These are phyloP conservation scores for Podospora pseudocomata DNA, from an alignment of 495 filamentous ascomycete species.

Conservation along the genomic window DNA sequence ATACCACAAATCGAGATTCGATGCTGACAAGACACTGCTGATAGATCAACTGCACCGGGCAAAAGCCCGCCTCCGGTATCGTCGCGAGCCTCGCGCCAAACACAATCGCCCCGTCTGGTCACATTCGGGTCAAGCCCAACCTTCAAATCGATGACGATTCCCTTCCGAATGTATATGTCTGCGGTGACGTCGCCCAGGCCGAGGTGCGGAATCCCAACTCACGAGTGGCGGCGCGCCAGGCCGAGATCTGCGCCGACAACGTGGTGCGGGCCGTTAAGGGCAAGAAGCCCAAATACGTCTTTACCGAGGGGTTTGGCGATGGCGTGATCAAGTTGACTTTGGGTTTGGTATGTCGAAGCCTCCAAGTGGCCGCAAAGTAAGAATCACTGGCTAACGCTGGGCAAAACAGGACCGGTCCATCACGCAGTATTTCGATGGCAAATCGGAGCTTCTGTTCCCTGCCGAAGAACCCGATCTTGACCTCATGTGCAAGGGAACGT, in stretches of 20 bases:
- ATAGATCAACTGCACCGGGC: conserved; percentile 34
- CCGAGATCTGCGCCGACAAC: conserved; percentile 30
- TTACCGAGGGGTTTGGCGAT: conserved; percentile 24
- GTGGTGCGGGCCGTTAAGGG: conserved; percentile 20
- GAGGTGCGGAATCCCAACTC: conserved; percentile 27
- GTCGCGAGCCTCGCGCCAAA: conserved; percentile 22
- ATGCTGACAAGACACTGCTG: neutral
- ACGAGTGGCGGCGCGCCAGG: conserved; percentile 25
- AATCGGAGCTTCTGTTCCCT: conserved; percentile 24
- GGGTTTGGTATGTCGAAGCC: conserved; percentile 22
- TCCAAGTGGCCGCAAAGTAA: neutral
- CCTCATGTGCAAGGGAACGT: conserved; percentile 27
- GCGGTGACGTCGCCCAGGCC: conserved; percentile 32
- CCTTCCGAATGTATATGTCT: conserved; percentile 29
- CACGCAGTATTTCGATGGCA: conserved; percentile 31
- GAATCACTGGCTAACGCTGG: neutral
- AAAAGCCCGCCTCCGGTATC: conserved; percentile 24
- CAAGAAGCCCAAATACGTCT: conserved; percentile 19
- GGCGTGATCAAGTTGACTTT: conserved; percentile 31
- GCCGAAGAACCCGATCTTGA: conserved; percentile 25
- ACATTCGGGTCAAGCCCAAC: conserved; percentile 32
- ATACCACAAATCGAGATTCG: neutral
- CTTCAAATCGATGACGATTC: conserved; percentile 30
- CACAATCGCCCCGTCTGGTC: conserved; percentile 24
- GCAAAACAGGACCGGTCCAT: conserved; percentile 22